These are phyloP conservation scores for Hypomyces rosellus DNA, from an alignment of 2,329 filamentous ascomycete species.

Conservation along the genomic window DNA sequence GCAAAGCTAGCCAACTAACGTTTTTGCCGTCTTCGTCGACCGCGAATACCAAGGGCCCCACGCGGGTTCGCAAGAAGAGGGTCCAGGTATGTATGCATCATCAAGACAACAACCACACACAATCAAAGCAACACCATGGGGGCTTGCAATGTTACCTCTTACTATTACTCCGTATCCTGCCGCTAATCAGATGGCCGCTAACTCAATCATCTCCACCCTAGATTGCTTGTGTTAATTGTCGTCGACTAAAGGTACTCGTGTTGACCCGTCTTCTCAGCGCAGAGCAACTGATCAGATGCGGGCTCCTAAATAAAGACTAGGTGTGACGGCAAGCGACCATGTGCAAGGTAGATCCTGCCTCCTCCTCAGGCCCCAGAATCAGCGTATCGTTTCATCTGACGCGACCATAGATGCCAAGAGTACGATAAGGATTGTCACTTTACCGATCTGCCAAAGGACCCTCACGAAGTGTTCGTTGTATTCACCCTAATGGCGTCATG, in stretches of 20 bases:
- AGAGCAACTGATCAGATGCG: neutral
- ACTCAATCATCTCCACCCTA: conserved; percentile 5
- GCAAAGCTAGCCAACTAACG: too few species aligned
- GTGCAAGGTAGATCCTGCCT: conserved; percentile 16
- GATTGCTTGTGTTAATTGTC: conserved; percentile 22
- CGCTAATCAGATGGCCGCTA: too few species aligned
- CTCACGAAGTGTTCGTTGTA: conserved; percentile 15
- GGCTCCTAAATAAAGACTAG: conserved; percentile 11
- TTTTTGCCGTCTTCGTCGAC: too few species aligned
- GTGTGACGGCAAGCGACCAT: conserved; percentile 21
- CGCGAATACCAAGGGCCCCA: neutral
- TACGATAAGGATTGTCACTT: conserved; percentile 19
- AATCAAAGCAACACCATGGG: neutral
- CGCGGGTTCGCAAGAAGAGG: conserved; percentile 15
- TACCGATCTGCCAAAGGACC: conserved; percentile 18
- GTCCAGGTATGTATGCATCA: conserved; percentile 17
- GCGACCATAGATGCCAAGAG: conserved; percentile 14
- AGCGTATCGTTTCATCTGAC: neutral
- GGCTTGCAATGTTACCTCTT: too few species aligned
- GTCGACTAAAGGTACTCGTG: conserved; percentile 19
- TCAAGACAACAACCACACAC: neutral
- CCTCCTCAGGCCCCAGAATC: neutral
- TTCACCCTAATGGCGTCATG: neutral
- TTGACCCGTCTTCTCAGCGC: neutral
- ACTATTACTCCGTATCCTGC: too few species aligned